These are phyloP conservation scores for Elsinoe ampelina DNA, from an alignment of 2,329 filamentous ascomycete genomes.

Conservation along the genomic window DNA sequence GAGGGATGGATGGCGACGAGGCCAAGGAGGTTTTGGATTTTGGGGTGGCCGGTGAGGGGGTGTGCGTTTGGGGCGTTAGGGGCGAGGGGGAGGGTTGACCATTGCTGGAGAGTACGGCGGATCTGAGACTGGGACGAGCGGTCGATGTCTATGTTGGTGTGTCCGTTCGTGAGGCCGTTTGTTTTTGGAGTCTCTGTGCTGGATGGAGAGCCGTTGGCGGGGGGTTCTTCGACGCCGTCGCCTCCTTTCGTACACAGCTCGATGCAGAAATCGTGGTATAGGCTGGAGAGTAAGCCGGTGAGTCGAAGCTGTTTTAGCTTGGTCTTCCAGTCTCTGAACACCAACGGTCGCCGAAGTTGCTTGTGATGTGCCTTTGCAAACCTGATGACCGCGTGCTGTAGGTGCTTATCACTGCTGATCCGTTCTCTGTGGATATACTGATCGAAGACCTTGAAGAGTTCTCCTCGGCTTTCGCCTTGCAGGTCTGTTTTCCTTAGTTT, in stretches of 20 bases:
- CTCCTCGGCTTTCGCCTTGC: conserved; percentile 21
- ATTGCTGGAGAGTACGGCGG: background rate
- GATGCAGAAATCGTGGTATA: conserved; percentile 19
- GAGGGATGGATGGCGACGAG: background rate
- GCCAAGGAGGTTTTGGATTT: background rate
- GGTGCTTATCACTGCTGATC: conserved; percentile 26
- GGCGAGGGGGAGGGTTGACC: background rate
- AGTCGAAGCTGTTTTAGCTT: conserved; percentile 27
- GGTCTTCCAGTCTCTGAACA: conserved; percentile 23
- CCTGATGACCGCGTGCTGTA: conserved; percentile 31
- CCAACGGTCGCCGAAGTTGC: conserved; percentile 20
- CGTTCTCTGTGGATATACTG: conserved; percentile 30
- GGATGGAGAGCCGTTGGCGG: too few species aligned
- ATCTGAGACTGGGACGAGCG: background rate
- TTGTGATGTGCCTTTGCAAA: conserved; percentile 26
- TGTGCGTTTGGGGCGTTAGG: background rate
- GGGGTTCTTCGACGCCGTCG: background rate
- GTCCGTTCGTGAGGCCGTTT: background rate
- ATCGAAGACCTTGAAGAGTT: conserved; percentile 32
- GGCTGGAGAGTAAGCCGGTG: conserved; percentile 24
- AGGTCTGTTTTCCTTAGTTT: conserved; percentile 20
- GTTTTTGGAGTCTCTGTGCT: too few species aligned
- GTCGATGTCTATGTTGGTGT: background rate
- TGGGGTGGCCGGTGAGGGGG: conserved; percentile 9
- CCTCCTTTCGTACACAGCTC: background rate